Conservation (phyloP, 768 basidiomycete genomes). For the Coprinopsis cinerea region DNA sequence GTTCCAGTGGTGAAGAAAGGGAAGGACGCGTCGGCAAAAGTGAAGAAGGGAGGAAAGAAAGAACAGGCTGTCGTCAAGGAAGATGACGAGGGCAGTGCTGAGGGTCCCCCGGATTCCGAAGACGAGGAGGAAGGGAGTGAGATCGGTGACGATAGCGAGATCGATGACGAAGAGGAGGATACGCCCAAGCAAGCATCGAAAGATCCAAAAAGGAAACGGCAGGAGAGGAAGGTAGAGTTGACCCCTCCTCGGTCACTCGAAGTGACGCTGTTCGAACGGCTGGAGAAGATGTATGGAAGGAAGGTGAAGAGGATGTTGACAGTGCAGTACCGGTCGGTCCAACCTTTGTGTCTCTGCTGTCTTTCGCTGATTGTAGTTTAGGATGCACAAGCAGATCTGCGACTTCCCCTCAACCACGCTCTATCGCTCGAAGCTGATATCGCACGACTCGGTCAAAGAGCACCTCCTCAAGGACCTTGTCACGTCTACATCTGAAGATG, state of each 20-base stretch:
- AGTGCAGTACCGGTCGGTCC: slow-evolving; percentile 76
- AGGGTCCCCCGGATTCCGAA: not conserved
- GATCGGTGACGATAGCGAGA: not conserved
- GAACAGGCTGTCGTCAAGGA: slow-evolving; percentile 9
- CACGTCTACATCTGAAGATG: slow-evolving; percentile 53
- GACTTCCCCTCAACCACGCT: slow-evolving; percentile 80
- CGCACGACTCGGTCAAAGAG: slow-evolving; percentile 63
- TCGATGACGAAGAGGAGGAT: slow-evolving; percentile 5
- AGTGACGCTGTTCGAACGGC: slow-evolving; percentile 85
- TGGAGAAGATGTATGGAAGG: slow-evolving; percentile 83
- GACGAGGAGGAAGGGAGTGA: slow-evolving; percentile 1
- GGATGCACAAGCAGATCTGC: slow-evolving; percentile 87
- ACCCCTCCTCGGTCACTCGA: slow-evolving; percentile 70
- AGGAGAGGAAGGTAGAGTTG: slow-evolving; percentile 24
- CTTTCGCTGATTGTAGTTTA: slow-evolving; percentile 21
- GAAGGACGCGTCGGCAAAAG: not conserved
- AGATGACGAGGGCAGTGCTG: slow-evolving; percentile 9
- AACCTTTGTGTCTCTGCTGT: not conserved
- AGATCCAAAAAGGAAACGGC: slow-evolving; percentile 7
- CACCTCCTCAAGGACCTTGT: slow-evolving; percentile 73
- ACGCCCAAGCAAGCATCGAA: not conserved
- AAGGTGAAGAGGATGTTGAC: slow-evolving; percentile 82
- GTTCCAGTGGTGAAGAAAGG: slow-evolving; percentile 8
- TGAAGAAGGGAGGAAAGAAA: not conserved
- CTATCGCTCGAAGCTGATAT: slow-evolving; percentile 65